A percentile compares a stretch with the other conserved stretches of the same genome.
phyloP scores from a whole-genome alignment of 805 yeast species.

The Ogataea nitratoaversa region DNA sequence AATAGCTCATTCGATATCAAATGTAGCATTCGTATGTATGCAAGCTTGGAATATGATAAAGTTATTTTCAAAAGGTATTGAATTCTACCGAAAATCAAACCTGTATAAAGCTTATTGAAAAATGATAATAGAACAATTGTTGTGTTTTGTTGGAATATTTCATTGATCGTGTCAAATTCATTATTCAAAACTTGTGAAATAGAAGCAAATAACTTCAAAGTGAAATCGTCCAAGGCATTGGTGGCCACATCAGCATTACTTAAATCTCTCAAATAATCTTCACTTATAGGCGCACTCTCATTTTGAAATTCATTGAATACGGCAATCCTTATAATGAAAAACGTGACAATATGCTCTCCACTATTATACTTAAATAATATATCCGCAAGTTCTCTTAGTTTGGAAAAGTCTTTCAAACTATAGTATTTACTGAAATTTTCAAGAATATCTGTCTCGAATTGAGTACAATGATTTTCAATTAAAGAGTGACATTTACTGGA shows the following conservation, averaged over 20 bases:
- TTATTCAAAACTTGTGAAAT: slow-evolving; percentile 56
- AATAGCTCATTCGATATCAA: slow-evolving; percentile 56
- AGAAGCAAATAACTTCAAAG: slow-evolving; percentile 51
- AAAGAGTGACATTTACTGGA: slow-evolving; percentile 31
- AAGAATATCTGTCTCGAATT: slow-evolving; percentile 68
- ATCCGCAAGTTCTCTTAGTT: slow-evolving; percentile 72
- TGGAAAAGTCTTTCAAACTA: slow-evolving; percentile 58
- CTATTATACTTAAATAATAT: slow-evolving; percentile 78
- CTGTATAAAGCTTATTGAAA: slow-evolving; percentile 72
- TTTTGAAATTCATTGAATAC: slow-evolving; percentile 50
- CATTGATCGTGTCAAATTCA: slow-evolving; percentile 69
- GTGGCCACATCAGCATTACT: slow-evolving; percentile 54
- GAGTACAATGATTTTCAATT: slow-evolving; percentile 70
- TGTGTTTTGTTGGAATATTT: slow-evolving; percentile 62
- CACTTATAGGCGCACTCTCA: slow-evolving; percentile 20
- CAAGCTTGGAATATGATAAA: slow-evolving; percentile 55
- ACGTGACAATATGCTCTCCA: slow-evolving; percentile 76
- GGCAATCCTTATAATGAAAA: slow-evolving; percentile 76
- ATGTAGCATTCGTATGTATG: slow-evolving; percentile 74
- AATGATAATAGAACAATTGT: slow-evolving; percentile 62
- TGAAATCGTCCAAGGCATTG: slow-evolving; percentile 45
- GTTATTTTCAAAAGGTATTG: slow-evolving; percentile 60
- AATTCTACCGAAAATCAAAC: slow-evolving; percentile 55
- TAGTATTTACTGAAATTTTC: slow-evolving; percentile 73
- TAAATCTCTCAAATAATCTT: slow-evolving; percentile 52